Percentiles rank a stretch among this genome's conserved stretches.
These are phyloP conservation scores for Mrakia blollopis DNA, from an alignment of 768 basidiomycete genomes.

Conservation along the genomic window DNA sequence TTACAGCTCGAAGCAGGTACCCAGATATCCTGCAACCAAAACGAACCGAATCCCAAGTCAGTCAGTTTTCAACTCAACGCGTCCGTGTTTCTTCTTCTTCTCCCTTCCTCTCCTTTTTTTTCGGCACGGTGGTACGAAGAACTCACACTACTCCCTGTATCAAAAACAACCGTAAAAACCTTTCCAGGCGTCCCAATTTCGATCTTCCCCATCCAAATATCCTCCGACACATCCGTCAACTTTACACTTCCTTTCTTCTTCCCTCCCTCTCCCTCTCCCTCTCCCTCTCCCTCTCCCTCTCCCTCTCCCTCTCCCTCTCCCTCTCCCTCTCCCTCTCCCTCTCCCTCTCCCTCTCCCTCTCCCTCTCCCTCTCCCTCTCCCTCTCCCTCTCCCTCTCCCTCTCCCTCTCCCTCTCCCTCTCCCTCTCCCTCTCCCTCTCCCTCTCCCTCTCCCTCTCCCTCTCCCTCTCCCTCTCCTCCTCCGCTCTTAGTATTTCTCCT, in stretches of 20 bases:
- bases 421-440: neutral
- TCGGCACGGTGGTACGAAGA: neutral
- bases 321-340: neutral
- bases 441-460: neutral
- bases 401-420: neutral
- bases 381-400: too few relatives aligned
- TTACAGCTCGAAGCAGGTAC: neutral
- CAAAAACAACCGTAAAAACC: slow-evolving; percentile 52
- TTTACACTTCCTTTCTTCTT: neutral
- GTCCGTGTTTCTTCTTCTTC: too few relatives aligned
- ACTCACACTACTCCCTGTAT: slow-evolving; percentile 53
- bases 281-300: neutral
- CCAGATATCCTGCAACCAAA: neutral
- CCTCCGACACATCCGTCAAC: neutral
- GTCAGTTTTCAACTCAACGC: too few relatives aligned
- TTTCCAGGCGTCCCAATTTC: slow-evolving; percentile 55
- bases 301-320: neutral
- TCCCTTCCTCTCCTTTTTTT: neutral
- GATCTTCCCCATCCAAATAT: slow-evolving; percentile 49
- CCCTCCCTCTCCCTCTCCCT: neutral
- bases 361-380: too few relatives aligned
- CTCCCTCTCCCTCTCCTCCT: neutral
- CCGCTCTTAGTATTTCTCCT: neutral
- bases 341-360: neutral
- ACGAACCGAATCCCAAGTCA: neutral